phyloP scores from a whole-genome alignment of 2,329 filamentous ascomycete species.

The Lomentospora prolificans region DNA sequence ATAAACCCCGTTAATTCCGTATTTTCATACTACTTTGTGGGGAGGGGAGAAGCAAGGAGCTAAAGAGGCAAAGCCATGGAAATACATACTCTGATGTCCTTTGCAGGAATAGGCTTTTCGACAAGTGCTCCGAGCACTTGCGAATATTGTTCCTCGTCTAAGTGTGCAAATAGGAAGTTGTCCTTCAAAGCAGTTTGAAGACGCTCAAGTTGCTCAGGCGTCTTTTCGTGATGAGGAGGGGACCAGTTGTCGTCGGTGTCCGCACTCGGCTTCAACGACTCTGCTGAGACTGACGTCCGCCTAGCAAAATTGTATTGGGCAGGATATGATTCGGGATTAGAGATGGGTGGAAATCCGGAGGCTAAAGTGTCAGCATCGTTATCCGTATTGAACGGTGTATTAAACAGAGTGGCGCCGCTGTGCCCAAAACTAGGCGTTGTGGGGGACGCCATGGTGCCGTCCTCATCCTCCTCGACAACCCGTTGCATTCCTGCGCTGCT shows the following conservation, averaged over 20 bases:
- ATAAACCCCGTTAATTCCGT: constrained; percentile 15
- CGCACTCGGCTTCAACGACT: constrained; percentile 83
- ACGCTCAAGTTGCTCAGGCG: constrained; percentile 67
- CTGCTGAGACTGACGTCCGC: constrained; percentile 91
- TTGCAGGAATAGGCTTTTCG: constrained; percentile 91
- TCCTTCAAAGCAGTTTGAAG: constrained; percentile 72
- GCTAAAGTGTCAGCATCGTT: constrained; percentile 35
- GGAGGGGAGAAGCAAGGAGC: background rate
- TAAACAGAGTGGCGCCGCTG: constrained; percentile 30
- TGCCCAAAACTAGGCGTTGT: constrained; percentile 52
- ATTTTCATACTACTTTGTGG: background rate
- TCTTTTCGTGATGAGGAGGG: constrained; percentile 77
- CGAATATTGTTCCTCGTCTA: constrained; percentile 84
- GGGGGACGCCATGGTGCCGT: constrained; percentile 65
- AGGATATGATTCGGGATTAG: constrained; percentile 64
- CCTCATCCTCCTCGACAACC: constrained; percentile 77
- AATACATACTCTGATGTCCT: constrained; percentile 62
- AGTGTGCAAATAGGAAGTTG: constrained; percentile 89
- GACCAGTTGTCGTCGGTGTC: constrained; percentile 82
- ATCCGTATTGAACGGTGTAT: constrained; percentile 44
- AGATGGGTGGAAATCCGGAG: constrained; percentile 34
- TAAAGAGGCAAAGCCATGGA: background rate
- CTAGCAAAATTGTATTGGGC: constrained; percentile 89
- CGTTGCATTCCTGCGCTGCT: constrained; percentile 27
- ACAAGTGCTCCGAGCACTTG: constrained; percentile 85